Evolutionary conservation across 2,329 filamentous ascomycete species (phyloP).

Genomic region (Cercospora berteroae): DNA sequence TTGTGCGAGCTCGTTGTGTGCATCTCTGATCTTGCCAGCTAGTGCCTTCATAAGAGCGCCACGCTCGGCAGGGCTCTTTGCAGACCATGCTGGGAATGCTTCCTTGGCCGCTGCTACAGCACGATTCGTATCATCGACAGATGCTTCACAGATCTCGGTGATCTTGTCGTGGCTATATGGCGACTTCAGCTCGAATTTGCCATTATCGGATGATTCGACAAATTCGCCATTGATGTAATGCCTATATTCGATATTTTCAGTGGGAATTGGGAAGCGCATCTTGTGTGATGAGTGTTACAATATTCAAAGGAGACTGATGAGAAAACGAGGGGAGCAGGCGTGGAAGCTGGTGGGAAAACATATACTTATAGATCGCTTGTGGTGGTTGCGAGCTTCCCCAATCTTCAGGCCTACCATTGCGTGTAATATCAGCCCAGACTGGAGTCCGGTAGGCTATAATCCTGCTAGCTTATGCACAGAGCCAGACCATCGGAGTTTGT

Average conservation of each 20-base stretch:
- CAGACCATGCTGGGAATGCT: conserved; percentile 63
- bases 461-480: background rate
- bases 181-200: conserved; percentile 49
- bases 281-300: background rate
- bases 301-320: background rate
- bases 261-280: conserved; percentile 26
- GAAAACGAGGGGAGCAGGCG: background rate
- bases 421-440: background rate
- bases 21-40: conserved; percentile 44
- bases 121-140: conserved; percentile 63
- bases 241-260: conserved; percentile 39
- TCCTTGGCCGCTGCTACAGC: conserved; percentile 68
- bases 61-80: conserved; percentile 42
- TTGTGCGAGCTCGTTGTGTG: conserved; percentile 46
- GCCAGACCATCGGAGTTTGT: background rate
- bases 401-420: background rate
- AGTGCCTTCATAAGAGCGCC: conserved; percentile 48
- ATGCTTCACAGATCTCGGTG: conserved; percentile 63
- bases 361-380: background rate
- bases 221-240: conserved; percentile 56
- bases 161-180: conserved; percentile 45
- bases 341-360: background rate
- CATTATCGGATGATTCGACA: conserved; percentile 46
- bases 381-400: background rate
- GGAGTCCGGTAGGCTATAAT: background rate